Evolutionary conservation across 495 filamentous ascomycete genomes (phyloP).

Genomic region (Barbatosphaeria neglecta): DNA sequence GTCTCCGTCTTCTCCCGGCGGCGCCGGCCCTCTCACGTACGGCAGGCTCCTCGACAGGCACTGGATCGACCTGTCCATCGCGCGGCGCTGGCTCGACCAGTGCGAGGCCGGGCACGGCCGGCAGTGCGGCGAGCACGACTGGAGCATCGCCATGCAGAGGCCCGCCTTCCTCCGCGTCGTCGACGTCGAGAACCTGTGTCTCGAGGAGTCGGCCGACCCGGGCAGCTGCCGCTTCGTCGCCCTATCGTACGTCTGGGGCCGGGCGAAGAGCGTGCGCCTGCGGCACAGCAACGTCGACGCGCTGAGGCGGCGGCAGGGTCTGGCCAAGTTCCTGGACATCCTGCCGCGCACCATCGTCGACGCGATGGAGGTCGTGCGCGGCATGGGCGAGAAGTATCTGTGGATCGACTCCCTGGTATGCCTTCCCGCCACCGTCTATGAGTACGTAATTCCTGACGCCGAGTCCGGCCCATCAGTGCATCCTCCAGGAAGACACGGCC

Average conservation of each 20-base stretch:
- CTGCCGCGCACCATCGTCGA: constrained; percentile 14
- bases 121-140: neutral
- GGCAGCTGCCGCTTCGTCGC: constrained; percentile 12
- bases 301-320: constrained; percentile 2
- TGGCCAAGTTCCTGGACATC: constrained; percentile 1
- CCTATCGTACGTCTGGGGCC: constrained; percentile 24
- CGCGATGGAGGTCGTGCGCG: constrained; percentile 13
- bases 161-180: constrained; percentile 8
- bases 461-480: constrained; percentile 4
- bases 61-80: neutral
- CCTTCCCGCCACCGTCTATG: constrained; percentile 2
- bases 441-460: neutral
- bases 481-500: neutral
- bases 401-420: constrained; percentile 21
- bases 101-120: neutral
- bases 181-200: constrained; percentile 11
- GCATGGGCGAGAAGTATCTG: constrained; percentile 14
- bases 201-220: constrained; percentile 3
- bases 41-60: neutral
- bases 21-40: too few species aligned
- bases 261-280: constrained; percentile 8
- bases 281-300: constrained; percentile 5
- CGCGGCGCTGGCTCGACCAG: neutral
- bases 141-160: neutral
- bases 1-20: neutral